phyloP scores from a whole-genome alignment of 306 rosid genomes.

The Citrullus amarus region DNA sequence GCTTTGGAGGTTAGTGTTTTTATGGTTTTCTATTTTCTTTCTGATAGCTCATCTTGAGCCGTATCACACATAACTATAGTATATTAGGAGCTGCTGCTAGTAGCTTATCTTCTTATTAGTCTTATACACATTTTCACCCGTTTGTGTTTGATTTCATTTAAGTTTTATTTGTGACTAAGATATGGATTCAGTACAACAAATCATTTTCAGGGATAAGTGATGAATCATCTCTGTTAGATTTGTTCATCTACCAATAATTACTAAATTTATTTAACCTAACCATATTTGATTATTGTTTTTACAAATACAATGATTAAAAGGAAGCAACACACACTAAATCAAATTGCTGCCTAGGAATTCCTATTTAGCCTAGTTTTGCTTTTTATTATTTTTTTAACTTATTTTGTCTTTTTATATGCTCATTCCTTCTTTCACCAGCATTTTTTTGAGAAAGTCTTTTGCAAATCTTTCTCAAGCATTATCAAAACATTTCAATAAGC shows the following conservation, averaged over 20 bases:
- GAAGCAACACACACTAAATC: not conserved
- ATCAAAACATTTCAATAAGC: not conserved
- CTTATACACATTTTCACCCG: not conserved
- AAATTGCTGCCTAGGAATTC: not conserved
- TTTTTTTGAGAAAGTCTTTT: not conserved
- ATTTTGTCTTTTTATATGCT: not conserved
- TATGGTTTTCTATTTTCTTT: not conserved
- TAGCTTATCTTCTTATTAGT: too few species aligned
- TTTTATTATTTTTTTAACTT: not conserved
- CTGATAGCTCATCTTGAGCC: not conserved
- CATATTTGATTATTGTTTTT: not conserved
- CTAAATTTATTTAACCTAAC: not conserved
- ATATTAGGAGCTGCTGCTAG: not conserved
- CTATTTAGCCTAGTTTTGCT: not conserved
- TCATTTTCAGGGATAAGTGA: not conserved
- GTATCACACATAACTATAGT: not conserved
- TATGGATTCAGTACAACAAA: not conserved
- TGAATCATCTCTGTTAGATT: not conserved
- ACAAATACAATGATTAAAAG: not conserved
- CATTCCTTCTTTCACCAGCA: not conserved
- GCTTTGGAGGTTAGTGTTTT: conserved; percentile 67
- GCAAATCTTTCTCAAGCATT: not conserved
- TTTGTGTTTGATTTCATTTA: not conserved
- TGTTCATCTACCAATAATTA: too few species aligned
- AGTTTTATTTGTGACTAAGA: not conserved